phyloP scores from a whole-genome alignment of 1,139 yeast species.

The Geotrichum restrictum region DNA sequence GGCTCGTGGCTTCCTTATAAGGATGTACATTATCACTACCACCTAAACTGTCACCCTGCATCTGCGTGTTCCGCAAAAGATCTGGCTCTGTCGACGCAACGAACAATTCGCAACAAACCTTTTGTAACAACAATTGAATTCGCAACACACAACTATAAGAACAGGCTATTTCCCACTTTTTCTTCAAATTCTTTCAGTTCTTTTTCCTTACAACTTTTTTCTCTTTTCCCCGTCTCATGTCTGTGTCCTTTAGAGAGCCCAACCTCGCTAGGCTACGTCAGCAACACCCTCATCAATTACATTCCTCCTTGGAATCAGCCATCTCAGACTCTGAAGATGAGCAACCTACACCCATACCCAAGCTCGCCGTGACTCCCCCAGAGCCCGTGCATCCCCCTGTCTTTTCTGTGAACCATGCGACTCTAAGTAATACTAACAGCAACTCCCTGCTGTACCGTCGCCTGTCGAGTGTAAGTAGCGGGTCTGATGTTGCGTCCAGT shows the following conservation, averaged over 20 bases:
- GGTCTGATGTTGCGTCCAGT: not conserved
- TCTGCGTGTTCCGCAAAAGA: too few relatives aligned
- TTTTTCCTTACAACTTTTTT: not conserved
- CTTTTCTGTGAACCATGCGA: constrained; percentile 8
- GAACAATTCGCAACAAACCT: too few relatives aligned
- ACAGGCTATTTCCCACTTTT: too few relatives aligned
- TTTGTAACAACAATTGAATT: too few relatives aligned
- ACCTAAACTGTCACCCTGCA: too few relatives aligned
- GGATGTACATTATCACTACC: too few relatives aligned
- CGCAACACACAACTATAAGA: too few relatives aligned
- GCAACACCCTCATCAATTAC: not conserved
- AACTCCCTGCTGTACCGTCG: constrained; percentile 16
- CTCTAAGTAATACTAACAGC: constrained; percentile 16
- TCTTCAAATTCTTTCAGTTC: too few relatives aligned
- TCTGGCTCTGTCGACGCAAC: too few relatives aligned
- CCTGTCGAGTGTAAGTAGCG: not conserved
- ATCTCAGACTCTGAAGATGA: constrained; percentile 3
- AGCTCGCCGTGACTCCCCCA: not conserved
- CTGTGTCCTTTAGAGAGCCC: not conserved
- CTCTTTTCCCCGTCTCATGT: not conserved
- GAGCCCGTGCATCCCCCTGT: not conserved
- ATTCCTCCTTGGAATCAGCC: not conserved
- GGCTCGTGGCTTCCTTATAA: too few relatives aligned
- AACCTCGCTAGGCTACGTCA: not conserved
- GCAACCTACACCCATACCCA: not conserved